Conservation (phyloP, 2,329 filamentous ascomycete species). For the Penicillium sclerotigenum region DNA sequence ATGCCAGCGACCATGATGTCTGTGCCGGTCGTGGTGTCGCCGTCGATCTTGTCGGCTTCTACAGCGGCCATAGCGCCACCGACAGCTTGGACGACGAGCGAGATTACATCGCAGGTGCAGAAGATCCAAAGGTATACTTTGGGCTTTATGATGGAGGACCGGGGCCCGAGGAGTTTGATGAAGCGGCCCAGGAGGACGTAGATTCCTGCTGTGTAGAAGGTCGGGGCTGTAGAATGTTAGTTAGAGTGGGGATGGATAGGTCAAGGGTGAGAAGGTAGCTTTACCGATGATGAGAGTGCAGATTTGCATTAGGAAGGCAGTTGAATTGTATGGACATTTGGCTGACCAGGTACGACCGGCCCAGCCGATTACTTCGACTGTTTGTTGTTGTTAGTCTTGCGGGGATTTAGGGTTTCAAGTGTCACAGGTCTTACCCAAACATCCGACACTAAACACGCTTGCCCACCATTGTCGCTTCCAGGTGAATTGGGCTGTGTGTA, state of each 20-base stretch:
- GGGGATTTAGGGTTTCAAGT: neutral
- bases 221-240: slow-evolving; percentile 36
- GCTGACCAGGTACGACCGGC: slow-evolving; percentile 49
- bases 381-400: slow-evolving; percentile 2
- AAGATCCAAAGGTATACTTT: slow-evolving; percentile 50
- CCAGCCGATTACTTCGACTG: slow-evolving; percentile 50
- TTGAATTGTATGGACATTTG: slow-evolving; percentile 49
- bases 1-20: slow-evolving; percentile 55
- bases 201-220: slow-evolving; percentile 52
- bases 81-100: slow-evolving; percentile 55
- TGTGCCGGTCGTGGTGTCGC: slow-evolving; percentile 49
- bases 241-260: neutral
- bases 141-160: slow-evolving; percentile 45
- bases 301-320: slow-evolving; percentile 52
- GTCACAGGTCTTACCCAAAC: slow-evolving; percentile 30
- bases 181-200: slow-evolving; percentile 51
- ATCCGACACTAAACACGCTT: slow-evolving; percentile 36
- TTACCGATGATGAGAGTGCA: slow-evolving; percentile 39
- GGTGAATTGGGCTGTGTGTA: slow-evolving; percentile 34
- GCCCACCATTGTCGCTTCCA: slow-evolving; percentile 43
- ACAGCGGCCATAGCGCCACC: slow-evolving; percentile 53
- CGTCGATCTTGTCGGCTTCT: slow-evolving; percentile 44
- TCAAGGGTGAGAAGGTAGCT: neutral
- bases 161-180: slow-evolving; percentile 44
- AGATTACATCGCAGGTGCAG: slow-evolving; percentile 54